Percentiles rank a stretch among this genome's conserved stretches.
Conservation (phyloP, 768 basidiomycete species). For the Dictyophora rubrovolvata region DNA sequence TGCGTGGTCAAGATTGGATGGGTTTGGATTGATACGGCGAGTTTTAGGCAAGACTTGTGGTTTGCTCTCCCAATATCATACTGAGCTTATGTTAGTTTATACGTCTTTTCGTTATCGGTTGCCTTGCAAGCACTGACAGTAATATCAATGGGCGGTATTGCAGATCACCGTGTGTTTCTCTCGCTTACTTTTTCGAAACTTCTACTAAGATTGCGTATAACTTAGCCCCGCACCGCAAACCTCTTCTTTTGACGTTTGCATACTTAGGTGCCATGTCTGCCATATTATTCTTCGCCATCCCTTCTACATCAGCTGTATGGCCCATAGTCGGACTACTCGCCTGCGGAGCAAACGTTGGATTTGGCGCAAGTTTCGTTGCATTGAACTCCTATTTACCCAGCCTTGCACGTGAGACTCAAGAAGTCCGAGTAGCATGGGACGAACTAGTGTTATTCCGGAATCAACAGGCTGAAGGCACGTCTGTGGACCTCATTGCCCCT, state of each 20-base stretch:
- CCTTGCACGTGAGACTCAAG: constrained; percentile 56
- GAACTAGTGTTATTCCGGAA: constrained; percentile 17
- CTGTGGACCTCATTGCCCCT: neutral
- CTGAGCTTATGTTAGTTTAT: constrained; percentile 43
- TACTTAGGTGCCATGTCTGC: constrained; percentile 59
- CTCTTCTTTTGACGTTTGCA: constrained; percentile 67
- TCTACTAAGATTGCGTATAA: neutral
- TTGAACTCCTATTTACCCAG: constrained; percentile 82
- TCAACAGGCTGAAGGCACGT: neutral
- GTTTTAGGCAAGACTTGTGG: constrained; percentile 59
- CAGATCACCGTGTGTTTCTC: constrained; percentile 66
- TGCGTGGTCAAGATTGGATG: constrained; percentile 80
- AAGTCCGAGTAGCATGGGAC: constrained; percentile 35
- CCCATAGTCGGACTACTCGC: constrained; percentile 57
- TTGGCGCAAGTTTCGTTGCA: constrained; percentile 79
- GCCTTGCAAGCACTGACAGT: constrained; percentile 88
- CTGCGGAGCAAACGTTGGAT: constrained; percentile 72
- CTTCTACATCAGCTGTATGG: constrained; percentile 66
- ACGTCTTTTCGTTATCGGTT: constrained; percentile 81
- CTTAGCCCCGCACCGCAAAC: constrained; percentile 60
- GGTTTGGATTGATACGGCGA: constrained; percentile 83
- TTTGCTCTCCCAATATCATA: neutral
- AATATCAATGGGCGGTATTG: constrained; percentile 87
- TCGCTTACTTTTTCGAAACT: neutral
- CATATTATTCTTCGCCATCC: constrained; percentile 59